phyloP scores from a whole-genome alignment of 371 early-diverging fungal genomes.

The Mucor velutinosus region DNA sequence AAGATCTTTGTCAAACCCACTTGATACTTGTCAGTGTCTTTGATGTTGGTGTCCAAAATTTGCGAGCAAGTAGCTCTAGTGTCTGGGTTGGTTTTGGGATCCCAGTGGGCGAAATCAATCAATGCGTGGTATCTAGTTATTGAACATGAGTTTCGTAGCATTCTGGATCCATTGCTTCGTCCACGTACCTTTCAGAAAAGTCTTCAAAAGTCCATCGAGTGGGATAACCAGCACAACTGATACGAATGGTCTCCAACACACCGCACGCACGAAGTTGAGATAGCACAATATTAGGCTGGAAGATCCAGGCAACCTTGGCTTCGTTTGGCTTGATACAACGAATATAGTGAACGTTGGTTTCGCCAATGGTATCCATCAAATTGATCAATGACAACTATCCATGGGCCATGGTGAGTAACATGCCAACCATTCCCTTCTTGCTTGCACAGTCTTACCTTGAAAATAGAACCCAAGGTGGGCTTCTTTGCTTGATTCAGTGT shows the following conservation, averaged over 20 bases:
- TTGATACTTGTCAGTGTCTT: conserved; percentile 88
- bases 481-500: conserved; percentile 64
- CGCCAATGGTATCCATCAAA: conserved; percentile 92
- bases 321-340: conserved; percentile 98
- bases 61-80: conserved; percentile 54
- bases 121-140: conserved; percentile 73
- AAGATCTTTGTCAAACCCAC: conserved; percentile 98
- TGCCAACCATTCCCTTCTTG: too few species aligned
- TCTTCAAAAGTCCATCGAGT: conserved; percentile 89
- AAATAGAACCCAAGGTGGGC: conserved; percentile 90
- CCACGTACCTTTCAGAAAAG: conserved; percentile 70
- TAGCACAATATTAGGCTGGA: conserved; percentile 92
- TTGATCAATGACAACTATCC: conserved; percentile 73
- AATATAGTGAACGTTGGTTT: conserved; percentile 95
- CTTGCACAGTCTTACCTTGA: conserved; percentile 47
- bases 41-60: conserved; percentile 74
- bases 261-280: conserved; percentile 98
- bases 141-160: background rate
- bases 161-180: background rate
- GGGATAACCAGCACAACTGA: conserved; percentile 98
- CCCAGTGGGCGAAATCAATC: conserved; percentile 71
- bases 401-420: background rate
- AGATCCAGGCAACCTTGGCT: conserved; percentile 85
- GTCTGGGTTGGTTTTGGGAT: conserved; percentile 46
- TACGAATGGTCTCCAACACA: conserved; percentile 99